These are phyloP conservation scores for Pezicula radicicola DNA, from an alignment of 2,329 filamentous ascomycete genomes.

Conservation along the genomic window DNA sequence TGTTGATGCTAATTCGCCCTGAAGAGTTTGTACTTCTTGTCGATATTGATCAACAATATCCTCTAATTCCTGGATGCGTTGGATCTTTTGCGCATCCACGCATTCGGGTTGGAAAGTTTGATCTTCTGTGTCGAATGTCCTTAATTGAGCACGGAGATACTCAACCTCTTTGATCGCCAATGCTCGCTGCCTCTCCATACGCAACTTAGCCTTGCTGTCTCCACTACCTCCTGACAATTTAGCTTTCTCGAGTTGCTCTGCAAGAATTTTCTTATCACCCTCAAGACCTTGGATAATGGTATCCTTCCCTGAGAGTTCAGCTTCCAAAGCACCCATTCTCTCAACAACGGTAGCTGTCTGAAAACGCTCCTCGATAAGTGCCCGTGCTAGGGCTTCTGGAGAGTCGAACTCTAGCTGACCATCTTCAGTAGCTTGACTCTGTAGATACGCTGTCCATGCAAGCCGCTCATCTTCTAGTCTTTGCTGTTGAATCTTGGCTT, in stretches of 20 bases:
- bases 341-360: slow-evolving; percentile 79
- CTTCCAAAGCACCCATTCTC: slow-evolving; percentile 72
- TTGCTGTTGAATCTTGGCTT: slow-evolving; percentile 78
- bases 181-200: slow-evolving; percentile 80
- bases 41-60: slow-evolving; percentile 85
- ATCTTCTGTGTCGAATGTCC: slow-evolving; percentile 85
- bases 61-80: slow-evolving; percentile 79
- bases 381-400: slow-evolving; percentile 81
- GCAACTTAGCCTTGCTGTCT: slow-evolving; percentile 65
- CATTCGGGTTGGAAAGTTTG: slow-evolving; percentile 78
- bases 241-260: slow-evolving; percentile 67
- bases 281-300: slow-evolving; percentile 71
- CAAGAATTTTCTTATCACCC: slow-evolving; percentile 62
- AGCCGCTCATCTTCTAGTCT: slow-evolving; percentile 83
- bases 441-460: slow-evolving; percentile 83
- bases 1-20: slow-evolving; percentile 67
- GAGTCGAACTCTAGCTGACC: slow-evolving; percentile 76
- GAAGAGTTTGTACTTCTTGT: slow-evolving; percentile 70
- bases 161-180: slow-evolving; percentile 91
- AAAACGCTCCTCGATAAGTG: slow-evolving; percentile 77
- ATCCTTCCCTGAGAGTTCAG: slow-evolving; percentile 75
- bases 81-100: slow-evolving; percentile 70
- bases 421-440: slow-evolving; percentile 59
- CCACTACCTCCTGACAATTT: slow-evolving; percentile 48
- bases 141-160: slow-evolving; percentile 87